Conservation (phyloP, 495 filamentous ascomycete genomes). For the Neurospora sp. region DNA sequence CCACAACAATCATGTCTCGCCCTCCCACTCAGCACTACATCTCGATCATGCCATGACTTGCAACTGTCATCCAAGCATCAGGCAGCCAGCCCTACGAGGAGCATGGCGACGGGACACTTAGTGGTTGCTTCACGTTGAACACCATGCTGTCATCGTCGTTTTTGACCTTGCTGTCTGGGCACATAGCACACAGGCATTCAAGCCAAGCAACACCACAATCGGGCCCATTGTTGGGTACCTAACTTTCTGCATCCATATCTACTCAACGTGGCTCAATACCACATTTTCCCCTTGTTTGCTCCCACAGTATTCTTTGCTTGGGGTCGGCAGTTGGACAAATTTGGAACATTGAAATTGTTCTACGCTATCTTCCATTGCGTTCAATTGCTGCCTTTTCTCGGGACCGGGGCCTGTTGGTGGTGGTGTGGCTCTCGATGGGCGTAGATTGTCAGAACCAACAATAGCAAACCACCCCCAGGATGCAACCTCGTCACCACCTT, state of each 20-base stretch:
- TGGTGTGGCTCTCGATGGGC: neutral
- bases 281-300: neutral
- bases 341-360: neutral
- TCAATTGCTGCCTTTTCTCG: neutral
- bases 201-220: neutral
- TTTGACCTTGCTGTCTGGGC: neutral
- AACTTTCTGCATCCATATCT: neutral
- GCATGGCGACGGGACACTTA: neutral
- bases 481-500: neutral
- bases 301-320: neutral
- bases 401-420: neutral
- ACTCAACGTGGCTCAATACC: neutral
- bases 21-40: neutral
- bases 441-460: neutral
- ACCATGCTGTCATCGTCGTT: neutral
- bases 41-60: neutral
- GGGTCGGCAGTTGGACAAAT: neutral
- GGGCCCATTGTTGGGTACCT: neutral
- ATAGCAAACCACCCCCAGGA: neutral
- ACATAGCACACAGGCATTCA: neutral
- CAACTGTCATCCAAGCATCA: neutral
- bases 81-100: neutral
- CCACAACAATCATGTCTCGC: neutral
- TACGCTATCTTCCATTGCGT: neutral
- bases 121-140: neutral